Base-by-base conservation (phyloP, 495 filamentous ascomycete genomes). In the Extremus antarcticus region DNA sequence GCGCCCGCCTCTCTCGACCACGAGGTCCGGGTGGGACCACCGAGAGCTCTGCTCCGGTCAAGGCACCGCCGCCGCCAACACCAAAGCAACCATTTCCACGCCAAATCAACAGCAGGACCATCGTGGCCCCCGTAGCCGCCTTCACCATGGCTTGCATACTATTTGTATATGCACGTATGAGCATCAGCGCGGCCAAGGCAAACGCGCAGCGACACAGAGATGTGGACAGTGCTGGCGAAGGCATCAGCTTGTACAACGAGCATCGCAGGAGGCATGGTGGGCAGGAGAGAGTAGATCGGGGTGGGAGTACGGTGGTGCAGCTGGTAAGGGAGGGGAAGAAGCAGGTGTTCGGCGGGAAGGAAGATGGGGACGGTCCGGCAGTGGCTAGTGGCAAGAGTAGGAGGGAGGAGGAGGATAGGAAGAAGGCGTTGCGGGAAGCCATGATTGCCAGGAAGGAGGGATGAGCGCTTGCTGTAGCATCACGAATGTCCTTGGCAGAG, bases 71-170 rank as follows among this genome's bases (percentile, higher is more conserved):
- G 20, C 43, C 56, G 10, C 50, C 50, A 2, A 41, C 50, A 23
- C 50, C 50, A 9, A 43, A 40, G n/a, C n/a, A 21, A 11, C 50
- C 50, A 9, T 52, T 52, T n/a, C 50, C 50, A 2, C 2, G 50
- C 1, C 25, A 29, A 7, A 23, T 57, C 40, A 46, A 53, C 61
- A 41, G 51, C 25, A 20, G 41, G 38, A 70, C 64, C 1, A 43
- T 67, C 32, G 55, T 63, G 32, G 65, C 66, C 43, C 72, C 72
- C 9, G 50, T 70, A 1, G 72, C 71, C 11, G 72, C 72, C 10
- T 55, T 71, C 23, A 73, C 68, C 3, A 73, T 75, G 72, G 73
- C 73, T 15, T 22, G 63, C 25, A 57, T 75, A 2, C 68, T 74
- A 24, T 70, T 74, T 54, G 65, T 72, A 2, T 75, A 75, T 54